A percentile compares a stretch with the other conserved stretches of the same genome.
phyloP scores from a whole-genome alignment of 306 rosid genomes.

The Luffa aegyptiaca region DNA sequence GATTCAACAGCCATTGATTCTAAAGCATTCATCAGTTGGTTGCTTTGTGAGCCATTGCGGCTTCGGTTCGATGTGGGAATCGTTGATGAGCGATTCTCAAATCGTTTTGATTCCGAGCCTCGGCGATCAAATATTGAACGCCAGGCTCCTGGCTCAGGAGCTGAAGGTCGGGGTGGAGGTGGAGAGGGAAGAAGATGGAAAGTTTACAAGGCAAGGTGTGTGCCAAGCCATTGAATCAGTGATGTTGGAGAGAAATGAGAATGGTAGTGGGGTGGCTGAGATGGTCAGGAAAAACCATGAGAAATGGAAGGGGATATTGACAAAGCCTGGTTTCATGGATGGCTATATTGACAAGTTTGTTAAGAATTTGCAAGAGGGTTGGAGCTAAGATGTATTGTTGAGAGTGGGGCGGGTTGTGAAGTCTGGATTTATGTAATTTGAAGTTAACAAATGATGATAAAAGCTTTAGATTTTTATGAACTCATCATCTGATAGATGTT shows the following conservation, averaged over 20 bases:
- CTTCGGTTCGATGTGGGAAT: slow-evolving; percentile 70
- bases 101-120: slow-evolving; percentile 38
- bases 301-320: slow-evolving; percentile 21
- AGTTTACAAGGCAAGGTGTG: slow-evolving; percentile 44
- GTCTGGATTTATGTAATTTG: neutral
- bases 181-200: slow-evolving; percentile 23
- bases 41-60: slow-evolving; percentile 73
- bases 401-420: neutral
- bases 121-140: slow-evolving; percentile 49
- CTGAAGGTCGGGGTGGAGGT: slow-evolving; percentile 42
- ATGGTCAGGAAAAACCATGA: slow-evolving; percentile 32
- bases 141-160: slow-evolving; percentile 36
- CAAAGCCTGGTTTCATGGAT: slow-evolving; percentile 16
- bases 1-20: slow-evolving; percentile 50
- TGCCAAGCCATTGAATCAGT: slow-evolving; percentile 27
- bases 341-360: slow-evolving; percentile 34
- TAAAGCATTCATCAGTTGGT: slow-evolving; percentile 35
- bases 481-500: neutral
- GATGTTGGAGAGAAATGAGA: slow-evolving; percentile 36
- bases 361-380: slow-evolving; percentile 4
- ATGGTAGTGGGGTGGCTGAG: slow-evolving; percentile 21
- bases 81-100: slow-evolving; percentile 36
- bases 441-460: neutral
- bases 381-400: neutral
- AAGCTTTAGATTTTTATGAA: neutral